phyloP scores from a whole-genome alignment of 1,284 basidiomycete species.

The Puccinia brachypodii region DNA sequence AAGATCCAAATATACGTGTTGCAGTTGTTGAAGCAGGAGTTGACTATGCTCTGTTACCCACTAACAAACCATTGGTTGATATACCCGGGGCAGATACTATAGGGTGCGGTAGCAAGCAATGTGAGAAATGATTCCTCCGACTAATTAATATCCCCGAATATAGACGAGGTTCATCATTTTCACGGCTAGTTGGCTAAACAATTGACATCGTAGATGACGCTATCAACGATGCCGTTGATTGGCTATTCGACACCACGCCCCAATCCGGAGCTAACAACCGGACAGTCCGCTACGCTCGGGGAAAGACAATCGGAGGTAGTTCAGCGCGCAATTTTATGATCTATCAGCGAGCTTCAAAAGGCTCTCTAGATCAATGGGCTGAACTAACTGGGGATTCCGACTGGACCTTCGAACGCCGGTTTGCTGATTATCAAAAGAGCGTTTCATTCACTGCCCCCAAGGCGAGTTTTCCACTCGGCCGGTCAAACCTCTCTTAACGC shows the following conservation, averaged over 20 bases:
- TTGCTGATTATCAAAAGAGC: conserved; percentile 31
- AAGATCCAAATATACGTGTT: conserved; percentile 52
- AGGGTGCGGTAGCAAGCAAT: conserved; percentile 52
- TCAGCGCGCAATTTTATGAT: conserved; percentile 55
- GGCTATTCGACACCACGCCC: conserved; percentile 27
- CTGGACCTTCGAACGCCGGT: conserved; percentile 56
- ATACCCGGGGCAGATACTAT: conserved; percentile 48
- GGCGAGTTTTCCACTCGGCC: conserved; percentile 49
- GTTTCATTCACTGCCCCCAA: conserved; percentile 32
- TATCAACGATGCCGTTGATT: conserved; percentile 30
- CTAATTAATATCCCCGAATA: not conserved
- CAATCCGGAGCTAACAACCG: conserved; percentile 39
- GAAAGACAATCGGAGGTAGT: conserved; percentile 54
- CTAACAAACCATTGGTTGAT: conserved; percentile 49
- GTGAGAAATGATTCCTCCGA: conserved; percentile 48
- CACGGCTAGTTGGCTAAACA: not conserved
- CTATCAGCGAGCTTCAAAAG: conserved; percentile 53
- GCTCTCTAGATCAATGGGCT: conserved; percentile 55
- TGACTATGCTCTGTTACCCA: conserved; percentile 19
- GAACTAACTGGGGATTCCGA: conserved; percentile 54
- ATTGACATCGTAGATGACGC: not conserved
- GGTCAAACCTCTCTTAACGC: too few relatives aligned
- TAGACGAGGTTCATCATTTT: conserved; percentile 6
- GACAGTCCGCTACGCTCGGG: conserved; percentile 53
- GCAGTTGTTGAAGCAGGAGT: conserved; percentile 55